phyloP scores from a whole-genome alignment of 2,329 filamentous ascomycete species.

The Penicillium sp. region DNA sequence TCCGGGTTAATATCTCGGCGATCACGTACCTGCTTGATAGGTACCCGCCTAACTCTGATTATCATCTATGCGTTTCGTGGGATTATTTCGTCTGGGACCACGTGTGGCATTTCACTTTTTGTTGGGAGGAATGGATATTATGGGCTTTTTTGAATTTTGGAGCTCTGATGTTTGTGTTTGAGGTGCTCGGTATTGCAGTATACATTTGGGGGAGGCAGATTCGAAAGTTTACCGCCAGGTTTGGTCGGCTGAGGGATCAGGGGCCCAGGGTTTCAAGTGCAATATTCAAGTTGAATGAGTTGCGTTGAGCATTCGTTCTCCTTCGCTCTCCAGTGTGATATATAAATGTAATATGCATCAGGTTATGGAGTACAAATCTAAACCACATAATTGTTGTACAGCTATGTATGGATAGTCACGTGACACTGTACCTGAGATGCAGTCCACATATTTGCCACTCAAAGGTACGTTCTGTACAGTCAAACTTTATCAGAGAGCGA shows the following conservation, averaged over 20 bases:
- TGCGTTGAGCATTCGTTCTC: background rate
- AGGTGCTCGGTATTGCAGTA: constrained; percentile 34
- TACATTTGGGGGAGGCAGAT: constrained; percentile 41
- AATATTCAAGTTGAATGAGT: background rate
- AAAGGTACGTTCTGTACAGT: no score
- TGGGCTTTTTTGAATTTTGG: constrained; percentile 39
- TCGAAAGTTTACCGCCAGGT: constrained; percentile 29
- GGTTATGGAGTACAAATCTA: background rate
- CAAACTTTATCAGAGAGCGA: no score
- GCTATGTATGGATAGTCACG: background rate
- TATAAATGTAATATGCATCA: background rate
- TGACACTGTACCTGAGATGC: background rate
- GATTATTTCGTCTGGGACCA: constrained; percentile 51
- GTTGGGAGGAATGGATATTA: constrained; percentile 37
- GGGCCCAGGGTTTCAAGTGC: background rate
- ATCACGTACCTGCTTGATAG: constrained; percentile 53
- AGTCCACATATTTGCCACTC: no score
- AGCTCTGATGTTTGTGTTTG: constrained; percentile 35
- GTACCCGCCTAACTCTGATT: constrained; percentile 52
- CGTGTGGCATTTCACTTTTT: constrained; percentile 43
- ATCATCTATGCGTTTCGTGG: constrained; percentile 54
- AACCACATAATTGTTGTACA: background rate
- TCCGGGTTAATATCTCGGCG: constrained; percentile 49
- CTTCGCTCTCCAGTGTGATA: background rate
- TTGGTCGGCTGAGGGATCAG: background rate